Base-by-base conservation (phyloP, 495 filamentous ascomycete species). In the Oidiodendron maius region DNA sequence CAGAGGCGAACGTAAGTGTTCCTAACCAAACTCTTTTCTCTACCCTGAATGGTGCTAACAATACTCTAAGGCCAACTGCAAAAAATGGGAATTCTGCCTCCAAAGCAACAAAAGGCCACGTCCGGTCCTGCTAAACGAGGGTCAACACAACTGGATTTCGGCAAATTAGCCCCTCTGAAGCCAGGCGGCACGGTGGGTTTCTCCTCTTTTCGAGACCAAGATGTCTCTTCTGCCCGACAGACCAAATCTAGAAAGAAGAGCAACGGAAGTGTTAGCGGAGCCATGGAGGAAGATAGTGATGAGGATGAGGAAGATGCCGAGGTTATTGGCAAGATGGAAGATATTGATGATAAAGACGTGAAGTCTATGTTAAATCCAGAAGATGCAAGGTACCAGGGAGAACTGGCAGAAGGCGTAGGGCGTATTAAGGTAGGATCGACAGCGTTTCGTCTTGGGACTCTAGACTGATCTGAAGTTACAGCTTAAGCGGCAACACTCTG, bases 401-500 rank as follows among this genome's bases (percentile, higher is more conserved):
- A 97, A 61, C 72, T 99, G 34, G 86, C 87, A 24, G 91, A 96
- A 53, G 89, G 90, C 22, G 83, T 99, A 20, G 78, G 88, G 42
- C 84, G 93, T 62, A 96, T 99, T 57, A 89, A 87, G 70, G 91
- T 94, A 77, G 61, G 86, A 69, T 49, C 6, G 15, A 34, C 46
- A 18, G 23, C 25, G 12, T 10, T 12, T 35, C 17, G 48, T 35
- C 18, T 3, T 10, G 41, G 32, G 12, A 53, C 40, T 26, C 23
- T 40, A 45, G 24, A 43, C 64, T 69, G 42, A 64, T 51, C 41
- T 20, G 16, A 28, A 4, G 32, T 23, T 26, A 24, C 55, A 97
- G 91, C 79, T 97, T 28, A 98, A 98, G 78, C 87, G 94, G 49
- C 86, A 90, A 54, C 93, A 96, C 67, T 96, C 93, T 0, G 81